A percentile compares a stretch with the other conserved stretches of the same genome.
phyloP scores from a whole-genome alignment of 179 eudicot genomes.

The Beta corolliflora region DNA sequence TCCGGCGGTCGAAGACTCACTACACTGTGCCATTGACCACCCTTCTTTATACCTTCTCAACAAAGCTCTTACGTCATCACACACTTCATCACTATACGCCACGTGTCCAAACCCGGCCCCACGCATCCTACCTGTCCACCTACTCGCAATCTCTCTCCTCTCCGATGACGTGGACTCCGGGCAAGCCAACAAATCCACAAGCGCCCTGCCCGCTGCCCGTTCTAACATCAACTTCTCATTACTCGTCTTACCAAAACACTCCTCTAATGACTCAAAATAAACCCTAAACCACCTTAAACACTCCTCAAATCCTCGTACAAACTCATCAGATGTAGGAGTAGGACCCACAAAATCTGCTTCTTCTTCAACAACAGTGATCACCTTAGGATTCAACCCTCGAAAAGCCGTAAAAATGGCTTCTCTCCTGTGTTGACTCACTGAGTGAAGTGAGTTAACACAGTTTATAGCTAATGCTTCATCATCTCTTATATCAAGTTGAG shows the following conservation, averaged over 20 bases:
- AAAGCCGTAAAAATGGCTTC: conserved; percentile 34
- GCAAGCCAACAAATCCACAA: conserved; percentile 78
- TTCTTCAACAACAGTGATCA: conserved; percentile 50
- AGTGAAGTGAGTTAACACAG: conserved; percentile 46
- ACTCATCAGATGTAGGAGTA: conserved; percentile 5
- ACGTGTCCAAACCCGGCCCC: conserved; percentile 53
- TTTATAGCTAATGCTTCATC: conserved; percentile 50
- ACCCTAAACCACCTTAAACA: conserved; percentile 57
- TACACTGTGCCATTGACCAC: conserved; percentile 69
- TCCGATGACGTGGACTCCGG: conserved; percentile 60
- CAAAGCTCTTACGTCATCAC: conserved; percentile 84
- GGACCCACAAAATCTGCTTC: conserved; percentile 42
- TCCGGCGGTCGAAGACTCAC: conserved; percentile 42
- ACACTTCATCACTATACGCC: conserved; percentile 72
- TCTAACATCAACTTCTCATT: conserved; percentile 51
- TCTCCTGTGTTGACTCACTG: conserved; percentile 25
- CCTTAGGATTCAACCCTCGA: conserved; percentile 37
- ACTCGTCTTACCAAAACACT: conserved; percentile 42
- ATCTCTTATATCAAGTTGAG: conserved; percentile 26
- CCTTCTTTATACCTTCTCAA: conserved; percentile 91
- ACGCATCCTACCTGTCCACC: conserved; percentile 64
- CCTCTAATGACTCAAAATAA: conserved; percentile 48
- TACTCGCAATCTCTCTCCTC: conserved; percentile 65
- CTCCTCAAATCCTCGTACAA: conserved; percentile 38
- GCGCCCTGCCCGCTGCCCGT: conserved; percentile 50